Base-by-base conservation (phyloP, 2,329 filamentous ascomycete species). In the Colletotrichum gloeosporioides region DNA sequence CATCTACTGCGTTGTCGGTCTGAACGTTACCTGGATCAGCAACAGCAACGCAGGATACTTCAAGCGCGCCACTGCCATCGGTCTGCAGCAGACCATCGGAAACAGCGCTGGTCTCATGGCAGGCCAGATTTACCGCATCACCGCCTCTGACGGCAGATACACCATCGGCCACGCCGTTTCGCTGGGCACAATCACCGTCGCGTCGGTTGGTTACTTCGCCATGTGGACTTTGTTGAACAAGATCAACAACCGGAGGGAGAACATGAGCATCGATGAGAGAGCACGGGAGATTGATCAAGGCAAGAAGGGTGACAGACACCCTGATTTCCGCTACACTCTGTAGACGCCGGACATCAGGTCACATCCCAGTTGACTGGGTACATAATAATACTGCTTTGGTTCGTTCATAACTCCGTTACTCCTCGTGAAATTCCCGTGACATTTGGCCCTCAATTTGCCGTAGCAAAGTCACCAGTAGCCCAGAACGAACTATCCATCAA, bases 21-120 rank as follows among this genome's bases (percentile, higher is more conserved):
- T 88, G 9, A 88, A 88, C 77, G 77, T 87, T 25, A 87, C 86
- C 10, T 89, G 87, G 88, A 80, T 88, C 12, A 86, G 85, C 59
- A 84, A 85, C 71, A 89, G 87, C 65, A 81, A 85, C 15, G 87
- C 87, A 9, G 86, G 86, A 1, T 86, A 89, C 76, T 88, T 87
- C 77, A 81, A 86, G 10, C 84, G 88, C 4, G 88, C 88, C 1
- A 86, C 87, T 0, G 85, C 87, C 1, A 87, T 89, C 61, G 88
- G 87, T 9, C 78, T 88, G 6, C 67, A 78, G 25, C 75, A 77
- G 59, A 74, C 76, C 8, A 61, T 77, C 7, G 88, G 86, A 9
- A 89, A 89, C 71, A 84, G 84, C 6, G 87, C 87, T 2, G 87
- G 88, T 15, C 83, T 89, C 31, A 85, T 89, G 22, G 80, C 84